These are phyloP conservation scores for Kodamaea laetipori DNA, from an alignment of 805 yeast genomes.

Conservation along the genomic window DNA sequence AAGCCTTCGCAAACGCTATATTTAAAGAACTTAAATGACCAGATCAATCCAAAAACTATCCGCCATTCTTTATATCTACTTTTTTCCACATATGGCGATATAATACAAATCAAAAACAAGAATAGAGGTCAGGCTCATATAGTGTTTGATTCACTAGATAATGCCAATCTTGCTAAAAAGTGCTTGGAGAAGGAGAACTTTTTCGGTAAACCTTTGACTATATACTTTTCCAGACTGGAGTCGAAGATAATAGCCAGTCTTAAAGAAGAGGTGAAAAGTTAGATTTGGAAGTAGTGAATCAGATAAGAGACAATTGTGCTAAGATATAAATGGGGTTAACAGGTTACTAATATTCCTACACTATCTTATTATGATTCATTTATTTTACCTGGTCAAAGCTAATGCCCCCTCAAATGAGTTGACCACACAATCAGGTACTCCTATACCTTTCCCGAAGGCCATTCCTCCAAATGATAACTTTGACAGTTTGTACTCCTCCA, in stretches of 20 bases:
- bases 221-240: slow-evolving; percentile 40
- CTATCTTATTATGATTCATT: no score
- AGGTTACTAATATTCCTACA: no score
- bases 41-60: slow-evolving; percentile 46
- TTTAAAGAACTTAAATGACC: slow-evolving; percentile 59
- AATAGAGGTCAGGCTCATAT: slow-evolving; percentile 72
- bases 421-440: slow-evolving; percentile 84
- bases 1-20: slow-evolving; percentile 53
- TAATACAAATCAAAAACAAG: slow-evolving; percentile 52
- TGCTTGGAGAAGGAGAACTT: slow-evolving; percentile 49
- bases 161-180: slow-evolving; percentile 54
- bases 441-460: slow-evolving; percentile 74
- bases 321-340: no score
- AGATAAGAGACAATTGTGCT: no score
- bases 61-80: slow-evolving; percentile 58
- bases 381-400: neutral
- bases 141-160: slow-evolving; percentile 48
- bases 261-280: neutral
- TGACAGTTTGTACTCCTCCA: slow-evolving; percentile 36
- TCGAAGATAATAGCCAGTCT: slow-evolving; percentile 25
- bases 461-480: slow-evolving; percentile 72
- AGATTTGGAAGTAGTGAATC: neutral
- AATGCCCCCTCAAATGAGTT: slow-evolving; percentile 62
- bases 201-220: slow-evolving; percentile 52
- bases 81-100: slow-evolving; percentile 66